Evolutionary conservation across 331 rosid species (phyloP), one percentile per base, ranked within the genome.

Genomic region (Malus hybrid): DNA sequence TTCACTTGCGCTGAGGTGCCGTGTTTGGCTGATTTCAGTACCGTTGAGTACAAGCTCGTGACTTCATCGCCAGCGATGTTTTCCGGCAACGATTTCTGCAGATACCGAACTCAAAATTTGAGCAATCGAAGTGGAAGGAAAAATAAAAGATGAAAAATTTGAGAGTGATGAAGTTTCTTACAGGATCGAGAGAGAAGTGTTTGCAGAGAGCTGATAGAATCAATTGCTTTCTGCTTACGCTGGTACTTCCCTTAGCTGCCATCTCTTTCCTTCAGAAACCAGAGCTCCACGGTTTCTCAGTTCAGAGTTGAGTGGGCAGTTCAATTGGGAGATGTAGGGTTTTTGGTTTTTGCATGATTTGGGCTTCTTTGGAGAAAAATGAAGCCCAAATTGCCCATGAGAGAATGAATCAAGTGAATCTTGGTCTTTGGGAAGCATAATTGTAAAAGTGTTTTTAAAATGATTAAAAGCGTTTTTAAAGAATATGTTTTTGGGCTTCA

Each of bases 141-240:
- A 34, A 50, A 7, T n/a, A 22, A 74, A 70, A 73, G 16, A 42
- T 73, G 29, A 14, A 39, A 39, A 39, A 0, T 39, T 72, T 72
- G 34, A 72, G 18, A 59, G 63, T 15, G 67, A 15, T 22, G 10
- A 31, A 4, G 61, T 66, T 74, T 76, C 91, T 88, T 82, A 94
- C 99, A 69, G 86, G 80, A 79, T 94, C 90, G 76, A 92, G 52
- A 56, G 89, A 67, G 69, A 86, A 70, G 86, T 84, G 77, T 36
- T 86, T 87, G 79, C 82, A 83, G 72, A 92, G 89, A 83, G 91
- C 92, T 20, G 80, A 76, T 19, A 71, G 82, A 59, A 90, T 72
- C 70, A 81, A 77, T 67, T 87, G 86, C 34, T 81, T 87, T 81
- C 88, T 88, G 76, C 44, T 65, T 11, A 62, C 56, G 29, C 68